Evolutionary conservation across 306 rosid genomes (phyloP).

Genomic region (Elaeagnus macrophylla): DNA sequence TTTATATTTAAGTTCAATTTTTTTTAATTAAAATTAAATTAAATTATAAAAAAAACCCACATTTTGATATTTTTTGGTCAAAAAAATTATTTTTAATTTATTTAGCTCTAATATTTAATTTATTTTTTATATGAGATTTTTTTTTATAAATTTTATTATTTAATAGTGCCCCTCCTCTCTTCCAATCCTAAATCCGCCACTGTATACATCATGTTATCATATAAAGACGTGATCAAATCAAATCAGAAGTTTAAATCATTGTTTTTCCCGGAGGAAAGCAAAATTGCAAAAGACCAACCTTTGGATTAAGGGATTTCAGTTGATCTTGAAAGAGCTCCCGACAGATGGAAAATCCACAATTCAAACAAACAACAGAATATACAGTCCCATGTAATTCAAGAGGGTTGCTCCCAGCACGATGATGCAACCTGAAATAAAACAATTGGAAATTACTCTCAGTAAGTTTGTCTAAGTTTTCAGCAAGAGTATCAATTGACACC

Average conservation of each 20-base stretch:
- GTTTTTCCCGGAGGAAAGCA: neutral
- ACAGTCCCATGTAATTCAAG: conserved; percentile 95
- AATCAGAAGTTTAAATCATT: neutral
- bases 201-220: neutral
- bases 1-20: too few species aligned
- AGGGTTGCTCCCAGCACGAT: conserved; percentile 89
- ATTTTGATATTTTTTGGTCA: too few species aligned
- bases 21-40: too few species aligned
- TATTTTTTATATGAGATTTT: too few species aligned
- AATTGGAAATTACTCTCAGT: conserved; percentile 20
- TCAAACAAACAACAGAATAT: conserved; percentile 62
- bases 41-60: too few species aligned
- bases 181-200: conserved; percentile 5
- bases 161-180: too few species aligned
- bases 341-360: conserved; percentile 59
- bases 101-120: too few species aligned
- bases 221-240: neutral
- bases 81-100: too few species aligned
- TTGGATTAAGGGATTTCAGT: conserved; percentile 74
- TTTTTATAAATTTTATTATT: too few species aligned
- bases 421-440: conserved; percentile 67
- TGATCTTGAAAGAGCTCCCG: conserved; percentile 76
- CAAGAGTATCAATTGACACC: neutral
- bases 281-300: conserved; percentile 41
- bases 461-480: neutral